phyloP scores from a whole-genome alignment of 495 filamentous ascomycete species.

The Aspergillus leporis region DNA sequence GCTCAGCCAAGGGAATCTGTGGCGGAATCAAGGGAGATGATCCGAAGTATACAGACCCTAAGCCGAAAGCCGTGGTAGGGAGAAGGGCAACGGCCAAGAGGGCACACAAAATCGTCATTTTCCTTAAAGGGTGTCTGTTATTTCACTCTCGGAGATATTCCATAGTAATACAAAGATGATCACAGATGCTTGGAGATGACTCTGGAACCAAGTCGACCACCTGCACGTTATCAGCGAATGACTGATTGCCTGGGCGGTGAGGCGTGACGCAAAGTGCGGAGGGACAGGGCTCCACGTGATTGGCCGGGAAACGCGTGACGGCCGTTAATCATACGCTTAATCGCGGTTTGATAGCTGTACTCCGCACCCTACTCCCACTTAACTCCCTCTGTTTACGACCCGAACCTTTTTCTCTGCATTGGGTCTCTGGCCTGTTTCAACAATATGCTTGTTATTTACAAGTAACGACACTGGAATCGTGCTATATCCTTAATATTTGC shows the following conservation, averaged over 20 bases:
- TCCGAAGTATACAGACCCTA: constrained; percentile 34
- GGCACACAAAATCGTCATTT: constrained; percentile 16
- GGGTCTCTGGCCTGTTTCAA: background rate
- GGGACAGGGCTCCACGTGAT: constrained; percentile 1
- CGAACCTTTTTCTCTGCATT: background rate
- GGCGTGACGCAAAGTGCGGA: constrained; percentile 1
- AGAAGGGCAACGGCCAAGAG: constrained; percentile 28
- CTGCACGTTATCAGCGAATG: constrained; percentile 31
- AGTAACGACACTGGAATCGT: background rate
- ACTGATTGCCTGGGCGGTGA: constrained; percentile 15
- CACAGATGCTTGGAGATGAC: constrained; percentile 21
- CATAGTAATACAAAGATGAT: constrained; percentile 18
- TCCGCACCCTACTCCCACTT: background rate
- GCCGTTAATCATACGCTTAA: background rate
- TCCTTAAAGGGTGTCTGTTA: constrained; percentile 14
- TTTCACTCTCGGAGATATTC: constrained; percentile 10
- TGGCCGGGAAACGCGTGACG: constrained; percentile 17
- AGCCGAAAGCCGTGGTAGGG: constrained; percentile 25
- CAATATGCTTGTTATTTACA: background rate
- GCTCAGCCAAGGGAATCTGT: constrained; percentile 29
- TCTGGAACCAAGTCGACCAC: constrained; percentile 10
- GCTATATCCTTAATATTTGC: background rate
- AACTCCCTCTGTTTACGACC: too few relatives aligned
- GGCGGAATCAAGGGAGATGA: constrained; percentile 37
- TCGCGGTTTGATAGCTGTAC: background rate